phyloP scores from a whole-genome alignment of 1,284 basidiomycete genomes.

The Naganishia albida region DNA sequence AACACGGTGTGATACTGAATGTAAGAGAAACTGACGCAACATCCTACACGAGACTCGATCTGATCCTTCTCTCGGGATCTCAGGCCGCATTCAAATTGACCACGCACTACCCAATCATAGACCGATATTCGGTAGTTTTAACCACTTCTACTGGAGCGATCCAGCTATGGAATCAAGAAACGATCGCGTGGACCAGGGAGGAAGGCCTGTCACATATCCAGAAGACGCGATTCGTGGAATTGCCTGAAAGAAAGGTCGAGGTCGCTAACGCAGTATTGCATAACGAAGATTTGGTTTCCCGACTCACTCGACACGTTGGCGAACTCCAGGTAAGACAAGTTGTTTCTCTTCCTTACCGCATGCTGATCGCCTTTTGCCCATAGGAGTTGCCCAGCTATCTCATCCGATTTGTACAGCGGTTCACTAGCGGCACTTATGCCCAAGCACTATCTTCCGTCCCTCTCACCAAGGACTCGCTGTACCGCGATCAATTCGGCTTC shows the following conservation, averaged over 20 bases:
- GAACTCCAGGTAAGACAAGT: constrained; percentile 62
- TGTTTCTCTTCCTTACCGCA: not conserved
- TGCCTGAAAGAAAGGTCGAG: constrained; percentile 67
- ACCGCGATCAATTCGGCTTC: constrained; percentile 82
- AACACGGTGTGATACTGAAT: constrained; percentile 71
- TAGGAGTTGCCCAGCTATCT: constrained; percentile 74
- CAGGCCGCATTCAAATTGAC: constrained; percentile 64
- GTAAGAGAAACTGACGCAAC: constrained; percentile 54
- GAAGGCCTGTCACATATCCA: constrained; percentile 72
- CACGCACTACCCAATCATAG: constrained; percentile 54
- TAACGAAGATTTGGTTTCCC: constrained; percentile 62
- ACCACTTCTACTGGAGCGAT: constrained; percentile 77
- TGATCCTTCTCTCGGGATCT: not conserved
- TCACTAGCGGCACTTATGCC: constrained; percentile 70
- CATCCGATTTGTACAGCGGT: constrained; percentile 67
- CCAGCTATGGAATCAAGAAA: constrained; percentile 70
- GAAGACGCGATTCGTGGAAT: constrained; percentile 70
- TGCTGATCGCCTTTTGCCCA: constrained; percentile 5
- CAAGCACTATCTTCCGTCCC: constrained; percentile 54
- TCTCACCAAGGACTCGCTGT: constrained; percentile 52
- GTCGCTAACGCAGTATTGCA: constrained; percentile 55
- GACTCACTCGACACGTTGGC: constrained; percentile 63
- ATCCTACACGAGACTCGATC: too few relatives aligned
- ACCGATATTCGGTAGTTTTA: constrained; percentile 61
- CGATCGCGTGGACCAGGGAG: constrained; percentile 75